phyloP scores from a whole-genome alignment of 352 stramenopile species.

The Chrysophaeum taylorii region DNA sequence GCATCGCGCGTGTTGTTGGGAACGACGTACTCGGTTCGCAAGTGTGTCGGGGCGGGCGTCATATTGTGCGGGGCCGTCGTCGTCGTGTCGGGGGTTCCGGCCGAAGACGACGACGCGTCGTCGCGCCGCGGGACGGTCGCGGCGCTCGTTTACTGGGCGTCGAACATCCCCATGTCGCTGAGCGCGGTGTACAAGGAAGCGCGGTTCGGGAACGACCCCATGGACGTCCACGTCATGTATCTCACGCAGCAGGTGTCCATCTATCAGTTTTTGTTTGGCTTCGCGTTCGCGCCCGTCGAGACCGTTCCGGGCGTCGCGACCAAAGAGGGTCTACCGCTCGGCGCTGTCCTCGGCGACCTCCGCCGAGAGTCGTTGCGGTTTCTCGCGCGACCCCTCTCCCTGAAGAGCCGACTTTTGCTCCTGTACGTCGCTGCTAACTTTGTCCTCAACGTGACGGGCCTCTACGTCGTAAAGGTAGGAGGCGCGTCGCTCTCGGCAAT shows the following conservation, averaged over 20 bases:
- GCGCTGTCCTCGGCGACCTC: neutral
- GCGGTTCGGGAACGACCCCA: slow-evolving; percentile 19
- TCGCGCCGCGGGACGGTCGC: neutral
- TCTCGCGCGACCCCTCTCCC: neutral
- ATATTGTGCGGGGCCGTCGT: slow-evolving; percentile 19
- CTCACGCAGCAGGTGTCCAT: slow-evolving; percentile 27
- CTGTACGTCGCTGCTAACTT: slow-evolving; percentile 25
- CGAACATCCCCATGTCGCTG: slow-evolving; percentile 25
- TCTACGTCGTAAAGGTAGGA: slow-evolving; percentile 22
- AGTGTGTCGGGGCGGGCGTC: slow-evolving; percentile 18
- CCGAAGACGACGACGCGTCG: slow-evolving; percentile 1
- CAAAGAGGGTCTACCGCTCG: slow-evolving; percentile 9
- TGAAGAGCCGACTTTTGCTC: slow-evolving; percentile 13
- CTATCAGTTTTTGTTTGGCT: slow-evolving; percentile 26
- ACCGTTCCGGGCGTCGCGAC: slow-evolving; percentile 20
- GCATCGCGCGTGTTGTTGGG: slow-evolving; percentile 18
- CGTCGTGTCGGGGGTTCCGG: slow-evolving; percentile 12
- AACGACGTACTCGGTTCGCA: slow-evolving; percentile 7
- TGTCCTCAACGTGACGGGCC: slow-evolving; percentile 22
- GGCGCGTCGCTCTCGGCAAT: slow-evolving; percentile 42
- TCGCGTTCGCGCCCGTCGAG: slow-evolving; percentile 18
- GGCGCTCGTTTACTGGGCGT: slow-evolving; percentile 20
- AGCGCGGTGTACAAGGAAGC: slow-evolving; percentile 28
- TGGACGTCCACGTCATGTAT: slow-evolving; percentile 25
- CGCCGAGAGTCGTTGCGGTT: slow-evolving; percentile 7